Evolutionary conservation across 345 rosid genomes (phyloP), one percentile per base, ranked within the genome.

Genomic region (Dovyalis caffra): DNA sequence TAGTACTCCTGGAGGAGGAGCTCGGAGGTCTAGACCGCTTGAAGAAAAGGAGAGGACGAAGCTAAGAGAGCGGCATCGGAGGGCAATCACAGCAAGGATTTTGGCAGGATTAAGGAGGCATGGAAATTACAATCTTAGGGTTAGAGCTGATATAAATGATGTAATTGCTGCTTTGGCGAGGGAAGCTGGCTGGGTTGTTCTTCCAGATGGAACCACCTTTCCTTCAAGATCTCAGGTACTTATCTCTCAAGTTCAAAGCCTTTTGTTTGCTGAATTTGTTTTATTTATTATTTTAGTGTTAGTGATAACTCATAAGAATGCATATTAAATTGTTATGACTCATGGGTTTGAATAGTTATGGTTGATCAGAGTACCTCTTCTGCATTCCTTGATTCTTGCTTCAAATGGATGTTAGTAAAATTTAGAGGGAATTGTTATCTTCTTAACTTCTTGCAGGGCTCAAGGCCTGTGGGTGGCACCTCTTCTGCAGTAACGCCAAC

Each of bases 111-210:
- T 96, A 61, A 85, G 98, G 71, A 92, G 95, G 83, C 98, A 93
- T 78, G 99, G 99, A 67, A 93, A 96, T 80, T 96, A 96, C 88
- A 96, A 96, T 83, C 91, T 96, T 21, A 89, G 98, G 82, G 98
- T 96, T 66, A 91, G 99, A 83, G 99, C 99, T 77, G 99, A 96
- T 84, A 96, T 93, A 35, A 96, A 96, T 71, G 99, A 96, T 79
- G 99, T 96, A 64, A 96, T 96, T 68, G 97, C 97, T 32, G 99
- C 99, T 79, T 85, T 96, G 84, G 99, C 99, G 5, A 92, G 97
- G 84, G 99, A 96, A 86, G 99, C 99, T 85, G 98, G 98, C 28
- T 93, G 99, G 99, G 97, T 92, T 78, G 99, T 96, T 83, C 97
- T 96, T 74, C 98, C 99, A 37, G 99, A 96, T 90, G 99, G 99